These are phyloP conservation scores for Exophiala calicioides DNA, from an alignment of 2,329 filamentous ascomycete genomes.

Conservation along the genomic window DNA sequence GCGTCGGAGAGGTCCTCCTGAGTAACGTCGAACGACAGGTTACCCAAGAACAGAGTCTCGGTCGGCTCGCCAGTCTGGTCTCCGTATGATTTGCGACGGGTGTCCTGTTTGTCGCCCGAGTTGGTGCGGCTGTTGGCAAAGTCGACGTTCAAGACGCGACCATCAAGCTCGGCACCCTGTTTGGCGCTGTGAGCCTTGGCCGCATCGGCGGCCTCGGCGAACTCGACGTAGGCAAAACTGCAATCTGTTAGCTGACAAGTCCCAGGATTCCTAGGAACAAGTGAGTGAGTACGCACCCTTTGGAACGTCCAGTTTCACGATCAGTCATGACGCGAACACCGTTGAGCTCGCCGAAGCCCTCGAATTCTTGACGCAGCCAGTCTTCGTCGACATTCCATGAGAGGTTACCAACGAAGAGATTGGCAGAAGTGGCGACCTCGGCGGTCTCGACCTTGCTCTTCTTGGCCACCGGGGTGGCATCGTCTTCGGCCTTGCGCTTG, in stretches of 20 bases:
- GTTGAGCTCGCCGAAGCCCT: slow-evolving; percentile 71
- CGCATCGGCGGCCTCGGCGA: slow-evolving; percentile 66
- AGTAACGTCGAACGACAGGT: slow-evolving; percentile 80
- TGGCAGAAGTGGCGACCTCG: slow-evolving; percentile 50
- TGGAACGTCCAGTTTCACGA: slow-evolving; percentile 76
- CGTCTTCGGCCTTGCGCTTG: slow-evolving; percentile 54
- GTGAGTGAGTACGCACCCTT: slow-evolving; percentile 58
- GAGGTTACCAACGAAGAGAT: slow-evolving; percentile 86
- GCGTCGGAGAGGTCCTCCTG: slow-evolving; percentile 73
- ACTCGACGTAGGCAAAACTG: slow-evolving; percentile 89
- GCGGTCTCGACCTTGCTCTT: slow-evolving; percentile 56
- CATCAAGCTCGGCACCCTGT: slow-evolving; percentile 72
- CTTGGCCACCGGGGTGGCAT: slow-evolving; percentile 46
- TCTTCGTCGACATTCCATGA: slow-evolving; percentile 90
- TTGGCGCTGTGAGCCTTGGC: slow-evolving; percentile 72
- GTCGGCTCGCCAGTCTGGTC: slow-evolving; percentile 77
- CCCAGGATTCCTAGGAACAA: slow-evolving; percentile 12
- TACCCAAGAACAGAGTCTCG: slow-evolving; percentile 88
- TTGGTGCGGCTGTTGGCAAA: slow-evolving; percentile 69
- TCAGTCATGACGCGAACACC: slow-evolving; percentile 81
- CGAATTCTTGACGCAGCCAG: slow-evolving; percentile 76
- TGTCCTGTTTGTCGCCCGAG: slow-evolving; percentile 61
- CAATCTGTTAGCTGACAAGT: slow-evolving; percentile 34
- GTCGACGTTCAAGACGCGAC: slow-evolving; percentile 75
- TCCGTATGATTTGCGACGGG: slow-evolving; percentile 61